Evolutionary conservation across 129 eudicot genomes (phyloP), one percentile per base, ranked within the genome.

Genomic region (Escallonia herrerae): DNA sequence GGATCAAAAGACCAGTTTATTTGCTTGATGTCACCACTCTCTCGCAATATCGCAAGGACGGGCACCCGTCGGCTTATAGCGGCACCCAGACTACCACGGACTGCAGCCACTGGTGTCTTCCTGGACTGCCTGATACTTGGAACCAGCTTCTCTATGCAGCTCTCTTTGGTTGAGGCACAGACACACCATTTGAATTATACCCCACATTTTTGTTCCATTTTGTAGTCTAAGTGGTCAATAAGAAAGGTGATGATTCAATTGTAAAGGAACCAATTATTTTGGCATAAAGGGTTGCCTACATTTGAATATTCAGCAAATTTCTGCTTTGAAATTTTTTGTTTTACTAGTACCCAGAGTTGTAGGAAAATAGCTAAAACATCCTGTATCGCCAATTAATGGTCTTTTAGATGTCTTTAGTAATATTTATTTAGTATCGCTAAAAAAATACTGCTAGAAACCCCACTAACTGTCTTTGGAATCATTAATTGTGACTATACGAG

Each of bases 111-210:
- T 93, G 96, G 96, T 93, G 99, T 44, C 90, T 89, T 33, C 96
- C 99, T 0, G 99, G 99, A 1, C 67, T 93, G 71, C 99, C 99
- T 0, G 96, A 93, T 76, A 93, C 99, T n/a, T 93, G 99, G 99
- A 93, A 93, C 52, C 58, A 74, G 65, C 87, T 93, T 44, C 76
- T 93, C 12, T 77, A 88, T 67, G 69, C 96, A 0, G 84, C 90
- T 33, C 86, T 87, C 66, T 68, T 84, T 12, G 43, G 50, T 15
- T 11, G 52, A 66, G 6, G 41, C 55, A 46, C 5, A 49, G 41
- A 55, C 12, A 7, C 56, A 44, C 3, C 38, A 42, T 12, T 37
- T 49, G 3, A 11, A 6, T 5, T 15, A 5, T 49, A 49, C 54
- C 10, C 2, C 9, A 7, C 11, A 62, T 48, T 70, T 58, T 53